Evolutionary conservation across 208 protist species (phyloP), one percentile per base, ranked within the genome.

Genomic region (Histomonas meleagridis): DNA sequence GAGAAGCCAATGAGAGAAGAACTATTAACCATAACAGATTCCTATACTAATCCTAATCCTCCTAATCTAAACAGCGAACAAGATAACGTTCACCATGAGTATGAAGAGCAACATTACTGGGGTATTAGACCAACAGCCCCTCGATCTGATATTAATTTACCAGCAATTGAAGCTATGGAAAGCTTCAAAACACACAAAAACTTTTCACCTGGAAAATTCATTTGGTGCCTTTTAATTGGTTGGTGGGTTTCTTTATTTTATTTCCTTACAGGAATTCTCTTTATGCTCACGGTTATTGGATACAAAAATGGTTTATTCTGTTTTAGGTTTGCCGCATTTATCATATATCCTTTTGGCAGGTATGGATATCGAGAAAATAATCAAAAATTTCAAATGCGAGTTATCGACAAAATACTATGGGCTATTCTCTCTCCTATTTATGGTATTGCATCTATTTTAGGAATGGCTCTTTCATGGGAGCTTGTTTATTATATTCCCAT

Each of bases 401-500:
- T 51, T 28, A 32, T 86, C 55, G 14, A 40, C 1, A 86, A 86
- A 28, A 55, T 86, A 38, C 28, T 86, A 16, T 86, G 76, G 76
- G 32, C 32, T 16, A 38, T 86, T 38, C 55, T 86, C 1, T 38
- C 26, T 2, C 76, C 76, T 35, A 32, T 86, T n/a, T 86, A 86
- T 55, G 76, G 76, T 86, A 38, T 57, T 51, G 21, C 9, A 7
- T 26, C 46, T 18, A 5, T 86, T 55, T 32, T 57, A 35, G 40
- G 40, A 9, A n/a, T 7, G 1, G 40, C 35, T 38, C 3, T 14
- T 18, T 46, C n/a, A 21, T 86, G 76, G 76, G 76, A 86, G 26
- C 35, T 86, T 32, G 32, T 86, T 38, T 86, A 57, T 35, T 86
- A 55, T 48, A 86, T 86, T 55, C 76, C 76, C 26, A 86, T 86